Evolutionary conservation across 345 rosid species (phyloP).

Genomic region (Euphorbia lathyris): DNA sequence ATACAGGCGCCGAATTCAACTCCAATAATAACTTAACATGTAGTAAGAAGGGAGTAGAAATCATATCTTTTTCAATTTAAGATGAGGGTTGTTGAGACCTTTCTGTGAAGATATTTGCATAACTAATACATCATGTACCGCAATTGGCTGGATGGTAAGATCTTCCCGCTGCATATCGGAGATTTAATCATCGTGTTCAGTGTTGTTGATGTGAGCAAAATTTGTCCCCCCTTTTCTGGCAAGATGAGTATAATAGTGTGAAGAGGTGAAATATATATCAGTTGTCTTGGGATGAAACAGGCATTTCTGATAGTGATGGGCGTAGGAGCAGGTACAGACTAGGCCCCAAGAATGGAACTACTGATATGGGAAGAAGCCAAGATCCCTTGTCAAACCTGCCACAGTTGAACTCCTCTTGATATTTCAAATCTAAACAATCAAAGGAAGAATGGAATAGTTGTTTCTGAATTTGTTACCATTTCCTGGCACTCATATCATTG

Average conservation of each 20-base stretch:
- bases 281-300: conserved; percentile 34
- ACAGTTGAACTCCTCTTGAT: neutral
- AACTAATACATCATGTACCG: neutral
- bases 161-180: neutral
- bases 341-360: conserved; percentile 77
- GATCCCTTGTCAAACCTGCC: conserved; percentile 74
- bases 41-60: neutral
- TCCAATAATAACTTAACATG: no score
- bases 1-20: neutral
- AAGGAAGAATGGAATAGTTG: neutral
- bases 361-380: conserved; percentile 75
- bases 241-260: neutral
- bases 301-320: conserved; percentile 52
- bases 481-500: conserved; percentile 76
- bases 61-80: neutral
- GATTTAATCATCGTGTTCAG: neutral
- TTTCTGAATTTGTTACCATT: conserved; percentile 40
- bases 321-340: conserved; percentile 65
- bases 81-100: neutral
- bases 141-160: neutral
- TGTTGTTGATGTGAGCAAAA: neutral
- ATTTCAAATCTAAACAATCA: neutral
- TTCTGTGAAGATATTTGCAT: neutral
- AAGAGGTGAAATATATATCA: conserved; percentile 10
- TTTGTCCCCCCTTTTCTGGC: neutral